Percentiles rank a stretch among this genome's conserved stretches.
phyloP scores from a whole-genome alignment of 352 stramenopile species.

The Pythium guiyangense region DNA sequence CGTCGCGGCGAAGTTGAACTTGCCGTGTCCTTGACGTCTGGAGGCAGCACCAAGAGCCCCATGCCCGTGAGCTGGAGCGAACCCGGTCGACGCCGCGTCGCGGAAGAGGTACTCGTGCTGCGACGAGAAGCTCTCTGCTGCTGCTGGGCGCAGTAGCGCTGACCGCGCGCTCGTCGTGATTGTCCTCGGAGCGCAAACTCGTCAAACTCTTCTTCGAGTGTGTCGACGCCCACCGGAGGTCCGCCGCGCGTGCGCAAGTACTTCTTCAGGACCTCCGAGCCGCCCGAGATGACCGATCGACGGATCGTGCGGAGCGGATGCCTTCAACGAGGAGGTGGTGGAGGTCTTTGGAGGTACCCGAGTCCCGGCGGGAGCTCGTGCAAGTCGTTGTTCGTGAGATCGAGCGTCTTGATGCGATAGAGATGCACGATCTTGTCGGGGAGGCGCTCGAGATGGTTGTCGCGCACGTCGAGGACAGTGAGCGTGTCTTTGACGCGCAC shows the following conservation, averaged over 20 bases:
- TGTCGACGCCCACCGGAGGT: constrained; percentile 53
- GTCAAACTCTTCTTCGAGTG: constrained; percentile 64
- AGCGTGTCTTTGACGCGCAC: constrained; percentile 54
- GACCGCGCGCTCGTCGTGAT: constrained; percentile 19
- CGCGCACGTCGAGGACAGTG: constrained; percentile 69
- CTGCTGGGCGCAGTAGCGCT: constrained; percentile 1
- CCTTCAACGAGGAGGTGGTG: constrained; percentile 72
- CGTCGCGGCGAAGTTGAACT: constrained; percentile 48
- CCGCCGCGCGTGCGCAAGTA: constrained; percentile 71
- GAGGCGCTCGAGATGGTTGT: constrained; percentile 71
- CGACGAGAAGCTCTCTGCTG: constrained; percentile 11
- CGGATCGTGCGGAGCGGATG: constrained; percentile 70
- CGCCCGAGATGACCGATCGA: constrained; percentile 51
- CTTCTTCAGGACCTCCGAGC: constrained; percentile 75
- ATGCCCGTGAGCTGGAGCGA: constrained; percentile 51
- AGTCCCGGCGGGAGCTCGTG: constrained; percentile 61
- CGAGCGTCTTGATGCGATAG: constrained; percentile 73
- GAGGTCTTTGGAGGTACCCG: constrained; percentile 69
- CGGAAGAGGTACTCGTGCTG: constrained; percentile 65
- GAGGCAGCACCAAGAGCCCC: constrained; percentile 42
- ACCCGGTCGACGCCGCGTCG: constrained; percentile 49
- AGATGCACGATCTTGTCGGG: constrained; percentile 54
- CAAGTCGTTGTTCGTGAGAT: constrained; percentile 84
- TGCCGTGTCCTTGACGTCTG: constrained; percentile 31
- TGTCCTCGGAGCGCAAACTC: constrained; percentile 55